Percentiles rank a stretch among this genome's conserved stretches.
Evolutionary conservation across 805 yeast genomes (phyloP).

Genomic region (Lachancea lanzarotensis): DNA sequence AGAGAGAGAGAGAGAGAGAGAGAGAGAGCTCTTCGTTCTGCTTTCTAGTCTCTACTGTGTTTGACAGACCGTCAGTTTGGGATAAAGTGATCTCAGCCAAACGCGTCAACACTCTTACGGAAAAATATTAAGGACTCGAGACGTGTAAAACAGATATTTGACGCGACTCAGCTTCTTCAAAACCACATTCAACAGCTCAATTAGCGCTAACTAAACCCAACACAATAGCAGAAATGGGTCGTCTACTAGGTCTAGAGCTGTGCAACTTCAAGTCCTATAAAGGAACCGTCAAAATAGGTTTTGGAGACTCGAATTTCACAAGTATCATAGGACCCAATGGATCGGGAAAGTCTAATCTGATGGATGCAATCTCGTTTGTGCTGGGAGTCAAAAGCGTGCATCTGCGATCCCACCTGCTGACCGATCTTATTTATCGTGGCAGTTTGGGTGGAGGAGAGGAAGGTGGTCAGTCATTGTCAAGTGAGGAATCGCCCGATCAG

Average conservation of each 20-base stretch:
- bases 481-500: conserved; percentile 11
- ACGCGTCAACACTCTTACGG: conserved; percentile 1
- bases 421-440: conserved; percentile 80
- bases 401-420: conserved; percentile 64
- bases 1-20: not conserved
- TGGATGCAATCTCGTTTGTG: conserved; percentile 95
- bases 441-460: conserved; percentile 25
- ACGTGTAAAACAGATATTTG: not conserved
- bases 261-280: conserved; percentile 87
- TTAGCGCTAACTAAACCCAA: not conserved
- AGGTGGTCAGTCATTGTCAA: conserved; percentile 9
- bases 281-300: conserved; percentile 69
- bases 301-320: conserved; percentile 78
- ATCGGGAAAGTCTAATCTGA: conserved; percentile 93
- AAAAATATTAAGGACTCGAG: not conserved
- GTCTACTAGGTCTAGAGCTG: conserved; percentile 70
- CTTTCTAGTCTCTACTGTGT: too few species aligned
- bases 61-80: not conserved
- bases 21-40: not conserved
- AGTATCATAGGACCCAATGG: conserved; percentile 98
- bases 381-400: conserved; percentile 74
- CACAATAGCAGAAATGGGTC: conserved; percentile 52
- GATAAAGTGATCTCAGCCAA: not conserved
- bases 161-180: not conserved
- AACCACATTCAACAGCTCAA: not conserved